Base-by-base conservation (phyloP, 306 rosid genomes). In the Lathyrus tuberosus region DNA sequence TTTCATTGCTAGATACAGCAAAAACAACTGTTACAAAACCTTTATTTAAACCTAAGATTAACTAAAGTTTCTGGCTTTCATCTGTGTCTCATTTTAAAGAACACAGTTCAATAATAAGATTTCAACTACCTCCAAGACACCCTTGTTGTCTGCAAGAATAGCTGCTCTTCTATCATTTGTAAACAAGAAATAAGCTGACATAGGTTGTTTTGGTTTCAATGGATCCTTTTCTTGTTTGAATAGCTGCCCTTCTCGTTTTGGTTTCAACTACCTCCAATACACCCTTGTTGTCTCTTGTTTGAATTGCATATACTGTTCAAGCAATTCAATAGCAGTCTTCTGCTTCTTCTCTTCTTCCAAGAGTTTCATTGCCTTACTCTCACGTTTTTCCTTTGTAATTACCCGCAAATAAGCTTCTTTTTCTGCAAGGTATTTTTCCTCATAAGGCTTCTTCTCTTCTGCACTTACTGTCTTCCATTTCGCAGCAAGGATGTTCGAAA, bases 381-480 rank as follows among this genome's bases (percentile, higher is more conserved):
- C 96, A 1, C 96, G 96, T 78, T 84, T 91, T 70, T 89, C 97
- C 66, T 86, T 87, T 1, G 92, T 72, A 15, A 78, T 61, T 14
- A 91, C 82, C 62, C 37, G 77, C 82, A 94, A 62, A 71, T 91
- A 94, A 56, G 86, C 87, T 58, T 91, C 95, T 72, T 89, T 94
- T 28, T 91, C 95, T 13, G 81, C 62, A 3, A 76, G 87, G 66
- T 91, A 94, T 59, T 71, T 94, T 82, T 86, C 92, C 68, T 94
- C 97, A 18, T 88, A 91, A 49, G 97, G 97, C 84, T 77, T 85
- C 69, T 88, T 94, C 79, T 94, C 99, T 73, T 94, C 91, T 10
- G 81, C 88, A 11, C 63, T 80, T 1, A 84, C 70, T 28, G 67
- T 84, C 88, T 91, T 94, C 97, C 99, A 94, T 65, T 87, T 91